Base-by-base conservation (phyloP, 768 basidiomycete genomes). In the Lactarius quietus region DNA sequence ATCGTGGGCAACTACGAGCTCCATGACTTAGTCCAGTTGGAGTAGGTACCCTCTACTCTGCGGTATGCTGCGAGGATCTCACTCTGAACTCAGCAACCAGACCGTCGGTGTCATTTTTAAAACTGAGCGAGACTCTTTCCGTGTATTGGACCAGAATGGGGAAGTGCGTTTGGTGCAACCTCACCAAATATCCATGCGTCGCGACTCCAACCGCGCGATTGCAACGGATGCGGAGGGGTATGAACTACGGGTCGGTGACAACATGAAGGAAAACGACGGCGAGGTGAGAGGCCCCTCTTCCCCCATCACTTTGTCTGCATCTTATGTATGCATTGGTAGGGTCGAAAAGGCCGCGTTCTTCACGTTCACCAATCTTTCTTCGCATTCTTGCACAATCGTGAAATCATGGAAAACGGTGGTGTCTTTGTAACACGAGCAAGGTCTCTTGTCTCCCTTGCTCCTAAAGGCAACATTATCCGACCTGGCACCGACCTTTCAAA, bases 41-140 rank as follows among this genome's bases (percentile, higher is more conserved):
- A 98, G 95, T 96, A 75, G 70, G 93, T 83, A n/a, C 18, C 18
- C 60, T 54, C 43, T 68, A 62, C 28, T 64, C 48, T 68, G 69
- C 64, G 55, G 20, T 18, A 33, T 1, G 33, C 61, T 39, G 38
- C 51, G 29, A 51, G 17, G 23, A n/a, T 56, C 33, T 62, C 45
- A 59, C 12, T 51, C 35, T 41, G 23, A 14, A n/a, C 33, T 31
- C 70, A 98, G 95, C 76, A 83, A 86, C 35, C 92, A 95, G 75
- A 96, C 95, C 6, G 93, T 95, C 39, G 97, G 95, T 74, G 93
- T 98, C 65, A 97, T 98, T 68, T 97, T 90, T 84, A 95, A 96
- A 75, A 95, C 95, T 1, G 97, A 98, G 74, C 88, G 94, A 17
- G 93, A 94, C 73, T 88, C 93, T 9, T 94, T 99, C 85, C 92